phyloP scores from a whole-genome alignment of 2,329 filamentous ascomycete species.

The Neonectria coccinea region DNA sequence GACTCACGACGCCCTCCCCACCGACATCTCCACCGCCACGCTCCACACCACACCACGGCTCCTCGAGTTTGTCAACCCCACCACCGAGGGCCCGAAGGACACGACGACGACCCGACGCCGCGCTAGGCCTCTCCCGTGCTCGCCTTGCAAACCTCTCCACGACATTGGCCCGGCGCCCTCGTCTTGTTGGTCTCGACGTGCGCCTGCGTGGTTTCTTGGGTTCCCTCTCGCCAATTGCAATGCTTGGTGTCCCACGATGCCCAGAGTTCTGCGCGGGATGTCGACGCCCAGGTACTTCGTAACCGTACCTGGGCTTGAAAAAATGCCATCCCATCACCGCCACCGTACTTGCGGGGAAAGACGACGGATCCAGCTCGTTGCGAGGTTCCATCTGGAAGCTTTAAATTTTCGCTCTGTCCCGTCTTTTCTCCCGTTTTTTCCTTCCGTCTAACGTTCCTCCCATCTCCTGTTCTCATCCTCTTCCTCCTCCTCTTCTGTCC shows the following conservation, averaged over 20 bases:
- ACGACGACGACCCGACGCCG: conserved; percentile 45
- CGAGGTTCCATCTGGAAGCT: background rate
- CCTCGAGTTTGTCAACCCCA: conserved; percentile 35
- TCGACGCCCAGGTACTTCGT: conserved; percentile 6
- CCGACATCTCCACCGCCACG: conserved; percentile 14
- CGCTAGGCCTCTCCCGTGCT: conserved; percentile 36
- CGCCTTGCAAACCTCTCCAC: conserved; percentile 21
- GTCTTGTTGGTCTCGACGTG: conserved; percentile 33
- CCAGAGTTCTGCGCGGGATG: conserved; percentile 9
- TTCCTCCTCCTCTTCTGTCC: background rate
- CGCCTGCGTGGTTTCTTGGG: conserved; percentile 17
- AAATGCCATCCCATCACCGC: conserved; percentile 2
- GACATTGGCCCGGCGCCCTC: conserved; percentile 35
- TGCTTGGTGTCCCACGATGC: conserved; percentile 20
- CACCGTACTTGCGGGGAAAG: conserved; percentile 14
- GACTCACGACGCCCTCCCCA: conserved; percentile 30
- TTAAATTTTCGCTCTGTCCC: conserved; percentile 18
- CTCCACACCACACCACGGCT: conserved; percentile 38
- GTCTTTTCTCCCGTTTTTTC: conserved; percentile 6
- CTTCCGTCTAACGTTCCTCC: conserved; percentile 3
- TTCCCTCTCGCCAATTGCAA: conserved; percentile 16
- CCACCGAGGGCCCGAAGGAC: conserved; percentile 45
- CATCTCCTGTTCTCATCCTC: background rate
- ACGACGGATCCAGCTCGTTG: conserved; percentile 1
- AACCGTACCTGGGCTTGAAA: conserved; percentile 20